Base-by-base conservation (phyloP, 768 basidiomycete species). In the Astraeus odoratus region DNA sequence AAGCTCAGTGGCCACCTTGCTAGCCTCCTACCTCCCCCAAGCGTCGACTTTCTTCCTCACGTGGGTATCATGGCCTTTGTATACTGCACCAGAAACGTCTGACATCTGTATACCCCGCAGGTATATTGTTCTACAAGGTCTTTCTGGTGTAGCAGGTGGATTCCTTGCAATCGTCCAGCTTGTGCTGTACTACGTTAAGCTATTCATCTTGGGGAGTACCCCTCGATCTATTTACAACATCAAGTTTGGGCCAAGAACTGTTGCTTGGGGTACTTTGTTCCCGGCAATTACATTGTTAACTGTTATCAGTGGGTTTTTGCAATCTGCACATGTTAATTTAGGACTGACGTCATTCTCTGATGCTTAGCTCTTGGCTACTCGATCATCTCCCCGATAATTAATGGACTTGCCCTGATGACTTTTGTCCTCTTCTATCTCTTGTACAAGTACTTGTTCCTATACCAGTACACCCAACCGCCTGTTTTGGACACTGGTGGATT, bases 31-130 rank as follows among this genome's bases (percentile, higher is more conserved):
- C 37, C 70, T 99, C 39, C 95, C 96, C 0, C 64, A 73, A 49
- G 83, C 90, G 0, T 88, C 88, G 18, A 93, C 80, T 41, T 94
- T 94, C 77, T 95, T 94, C 81, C 69, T 94, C 43, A 91, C 89
- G 74, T 86, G 59, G 18, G 77, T 65, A 24, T 5, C 10, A 24
- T 16, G 12, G 23, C 27, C 18, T 53, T 36, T 26, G 9, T 24
- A n/a, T 8, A 5, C 38, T 26, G 10, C n/a, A n/a, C 13, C 8
- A 22, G 46, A 18, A n/a, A 36, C 18, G 23, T 15, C 23, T 51
- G 12, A 41, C 18, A 19, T 29, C 26, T 27, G 42, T 38, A 46
- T 6, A 16, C 27, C 22, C 12, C 44, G 26, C 51, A 84, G 82
- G 8, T 92, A 86, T 57, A 73, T 92, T 48, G 67, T 89, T 42